Evolutionary conservation across 257 asterid species (phyloP).

Genomic region (Solanum chmielewskii): DNA sequence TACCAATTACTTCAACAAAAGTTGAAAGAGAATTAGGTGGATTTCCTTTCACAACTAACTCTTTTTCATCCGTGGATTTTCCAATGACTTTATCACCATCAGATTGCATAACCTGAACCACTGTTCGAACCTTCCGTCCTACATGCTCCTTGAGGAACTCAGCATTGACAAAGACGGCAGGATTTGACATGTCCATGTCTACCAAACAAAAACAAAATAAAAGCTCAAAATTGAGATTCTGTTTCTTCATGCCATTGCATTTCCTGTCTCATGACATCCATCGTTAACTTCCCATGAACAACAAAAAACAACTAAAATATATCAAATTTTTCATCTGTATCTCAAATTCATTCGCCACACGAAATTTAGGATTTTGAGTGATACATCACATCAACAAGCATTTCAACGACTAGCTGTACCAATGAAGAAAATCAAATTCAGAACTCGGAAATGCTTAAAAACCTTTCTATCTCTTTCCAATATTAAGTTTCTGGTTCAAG

Average conservation of each 20-base stretch:
- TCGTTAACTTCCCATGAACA: neutral
- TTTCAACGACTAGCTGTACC: neutral
- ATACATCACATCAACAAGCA: neutral
- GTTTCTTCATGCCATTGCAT: neutral
- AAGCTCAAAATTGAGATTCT: neutral
- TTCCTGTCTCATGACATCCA: neutral
- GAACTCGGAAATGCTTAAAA: neutral
- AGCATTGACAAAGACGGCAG: slow-evolving; percentile 75
- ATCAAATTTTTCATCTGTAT: neutral
- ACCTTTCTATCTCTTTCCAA: neutral
- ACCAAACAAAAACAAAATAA: neutral
- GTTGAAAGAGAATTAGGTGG: slow-evolving; percentile 54
- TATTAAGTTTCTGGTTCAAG: neutral
- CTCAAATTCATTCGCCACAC: neutral
- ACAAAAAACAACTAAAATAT: neutral
- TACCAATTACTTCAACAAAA: slow-evolving; percentile 82
- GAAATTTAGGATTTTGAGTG: neutral
- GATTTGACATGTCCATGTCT: slow-evolving; percentile 75
- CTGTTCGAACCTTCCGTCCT: slow-evolving; percentile 71
- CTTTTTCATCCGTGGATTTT: slow-evolving; percentile 72
- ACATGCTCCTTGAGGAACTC: slow-evolving; percentile 50
- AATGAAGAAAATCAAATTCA: neutral
- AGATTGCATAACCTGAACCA: slow-evolving; percentile 59
- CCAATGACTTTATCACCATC: slow-evolving; percentile 67
- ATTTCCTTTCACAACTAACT: slow-evolving; percentile 51